Evolutionary conservation across 257 asterid genomes (phyloP).

Genomic region (Linaria vulgaris): DNA sequence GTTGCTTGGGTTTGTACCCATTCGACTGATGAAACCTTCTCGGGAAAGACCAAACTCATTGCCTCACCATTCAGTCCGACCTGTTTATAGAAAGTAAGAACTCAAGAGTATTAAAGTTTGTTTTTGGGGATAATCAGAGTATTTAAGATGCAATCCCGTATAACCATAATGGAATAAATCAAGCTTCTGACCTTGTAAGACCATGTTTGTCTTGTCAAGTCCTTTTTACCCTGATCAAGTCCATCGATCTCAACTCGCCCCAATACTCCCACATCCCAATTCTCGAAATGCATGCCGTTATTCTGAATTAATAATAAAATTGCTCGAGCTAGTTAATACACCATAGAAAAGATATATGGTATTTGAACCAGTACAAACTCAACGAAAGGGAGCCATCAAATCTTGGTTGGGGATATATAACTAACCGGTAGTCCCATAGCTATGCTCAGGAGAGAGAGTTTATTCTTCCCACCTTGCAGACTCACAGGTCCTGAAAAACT

Average conservation of each 20-base stretch:
- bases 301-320: constrained; percentile 36
- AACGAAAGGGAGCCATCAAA: not conserved
- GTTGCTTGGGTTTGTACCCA: constrained; percentile 48
- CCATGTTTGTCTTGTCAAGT: constrained; percentile 62
- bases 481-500: constrained; percentile 47
- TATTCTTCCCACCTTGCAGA: constrained; percentile 44
- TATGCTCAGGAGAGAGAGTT: constrained; percentile 54
- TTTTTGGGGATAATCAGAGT: too few relatives aligned
- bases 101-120: too few relatives aligned
- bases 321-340: not conserved
- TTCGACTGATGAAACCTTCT: constrained; percentile 44
- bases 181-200: constrained; percentile 51
- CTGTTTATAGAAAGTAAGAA: constrained; percentile 27
- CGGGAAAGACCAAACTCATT: constrained; percentile 48
- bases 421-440: constrained; percentile 74
- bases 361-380: too few relatives aligned
- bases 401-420: not conserved
- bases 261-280: constrained; percentile 49
- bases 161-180: not conserved
- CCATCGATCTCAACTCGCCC: constrained; percentile 53
- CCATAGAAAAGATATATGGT: not conserved
- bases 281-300: constrained; percentile 56
- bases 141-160: too few relatives aligned
- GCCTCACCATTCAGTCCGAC: constrained; percentile 59
- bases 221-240: constrained; percentile 52